phyloP scores from a whole-genome alignment of 257 asterid genomes.

The Vinca minor region DNA sequence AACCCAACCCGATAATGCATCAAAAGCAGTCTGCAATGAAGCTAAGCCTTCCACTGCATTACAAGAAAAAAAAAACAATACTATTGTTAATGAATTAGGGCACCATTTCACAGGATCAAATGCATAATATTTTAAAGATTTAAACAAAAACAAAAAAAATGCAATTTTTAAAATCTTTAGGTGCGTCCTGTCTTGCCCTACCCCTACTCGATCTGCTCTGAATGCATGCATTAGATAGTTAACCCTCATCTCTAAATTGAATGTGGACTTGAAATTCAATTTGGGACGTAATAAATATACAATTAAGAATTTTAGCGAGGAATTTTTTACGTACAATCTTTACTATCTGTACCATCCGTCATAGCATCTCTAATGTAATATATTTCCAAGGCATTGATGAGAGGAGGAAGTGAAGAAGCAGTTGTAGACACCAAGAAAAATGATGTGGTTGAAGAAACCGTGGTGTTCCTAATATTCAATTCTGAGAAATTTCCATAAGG shows the following conservation, averaged over 20 bases:
- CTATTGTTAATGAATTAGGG: not conserved
- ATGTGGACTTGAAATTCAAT: no score
- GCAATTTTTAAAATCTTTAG: no score
- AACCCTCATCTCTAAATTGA: no score
- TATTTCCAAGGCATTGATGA: constrained; percentile 54
- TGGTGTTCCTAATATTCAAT: constrained; percentile 11
- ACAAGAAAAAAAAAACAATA: not conserved
- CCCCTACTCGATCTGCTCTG: no score
- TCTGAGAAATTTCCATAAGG: constrained; percentile 24
- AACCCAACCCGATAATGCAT: constrained; percentile 33
- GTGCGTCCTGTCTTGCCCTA: no score
- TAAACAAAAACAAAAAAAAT: no score
- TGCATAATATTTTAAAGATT: no score
- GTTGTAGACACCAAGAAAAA: constrained; percentile 29
- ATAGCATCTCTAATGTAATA: constrained; percentile 25
- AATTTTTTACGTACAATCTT: constrained; percentile 38
- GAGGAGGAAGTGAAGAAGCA: constrained; percentile 52
- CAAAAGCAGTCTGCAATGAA: constrained; percentile 29
- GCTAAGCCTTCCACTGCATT: constrained; percentile 34
- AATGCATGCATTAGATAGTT: no score
- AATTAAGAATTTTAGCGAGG: no score
- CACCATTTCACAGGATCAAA: not conserved
- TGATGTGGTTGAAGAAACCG: constrained; percentile 21
- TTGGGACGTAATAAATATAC: no score
- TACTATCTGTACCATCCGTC: constrained; percentile 27